Conservation (phyloP, 75 land plant species). For the Cunninghamia lanceolata region DNA sequence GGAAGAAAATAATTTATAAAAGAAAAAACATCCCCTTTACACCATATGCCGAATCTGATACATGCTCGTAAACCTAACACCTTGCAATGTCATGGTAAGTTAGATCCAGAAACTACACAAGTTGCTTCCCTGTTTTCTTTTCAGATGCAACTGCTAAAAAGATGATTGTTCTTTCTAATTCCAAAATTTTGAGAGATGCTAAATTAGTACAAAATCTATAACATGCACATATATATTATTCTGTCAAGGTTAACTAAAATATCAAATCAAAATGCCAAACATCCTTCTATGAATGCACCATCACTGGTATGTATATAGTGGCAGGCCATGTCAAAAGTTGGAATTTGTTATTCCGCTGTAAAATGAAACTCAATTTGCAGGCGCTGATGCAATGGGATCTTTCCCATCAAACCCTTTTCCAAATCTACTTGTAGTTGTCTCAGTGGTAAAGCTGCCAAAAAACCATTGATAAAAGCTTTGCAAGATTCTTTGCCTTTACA, state of each 20-base stretch:
- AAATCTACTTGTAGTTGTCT: slow-evolving; percentile 42
- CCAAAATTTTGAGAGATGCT: not conserved
- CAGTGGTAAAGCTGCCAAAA: slow-evolving; percentile 46
- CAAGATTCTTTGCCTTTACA: slow-evolving; percentile 34
- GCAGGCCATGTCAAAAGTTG: not conserved
- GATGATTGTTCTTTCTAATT: slow-evolving; percentile 2
- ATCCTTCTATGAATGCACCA: not conserved
- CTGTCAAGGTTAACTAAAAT: not conserved
- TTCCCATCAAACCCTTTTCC: slow-evolving; percentile 34
- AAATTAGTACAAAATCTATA: not conserved
- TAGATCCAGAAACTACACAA: not conserved
- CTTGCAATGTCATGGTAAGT: not conserved
- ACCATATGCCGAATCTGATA: not conserved
- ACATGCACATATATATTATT: not conserved
- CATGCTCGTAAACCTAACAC: not conserved
- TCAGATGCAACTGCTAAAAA: not conserved
- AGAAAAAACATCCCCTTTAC: not conserved
- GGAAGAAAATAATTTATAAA: not conserved
- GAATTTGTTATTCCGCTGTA: slow-evolving; percentile 10
- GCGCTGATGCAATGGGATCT: slow-evolving; percentile 30
- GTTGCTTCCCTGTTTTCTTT: not conserved
- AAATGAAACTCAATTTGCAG: slow-evolving; percentile 53
- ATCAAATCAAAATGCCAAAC: slow-evolving; percentile 3
- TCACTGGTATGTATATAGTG: not conserved
- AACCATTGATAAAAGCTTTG: slow-evolving; percentile 45